Conservation (phyloP, 495 filamentous ascomycete genomes). For the Podospora conica region DNA sequence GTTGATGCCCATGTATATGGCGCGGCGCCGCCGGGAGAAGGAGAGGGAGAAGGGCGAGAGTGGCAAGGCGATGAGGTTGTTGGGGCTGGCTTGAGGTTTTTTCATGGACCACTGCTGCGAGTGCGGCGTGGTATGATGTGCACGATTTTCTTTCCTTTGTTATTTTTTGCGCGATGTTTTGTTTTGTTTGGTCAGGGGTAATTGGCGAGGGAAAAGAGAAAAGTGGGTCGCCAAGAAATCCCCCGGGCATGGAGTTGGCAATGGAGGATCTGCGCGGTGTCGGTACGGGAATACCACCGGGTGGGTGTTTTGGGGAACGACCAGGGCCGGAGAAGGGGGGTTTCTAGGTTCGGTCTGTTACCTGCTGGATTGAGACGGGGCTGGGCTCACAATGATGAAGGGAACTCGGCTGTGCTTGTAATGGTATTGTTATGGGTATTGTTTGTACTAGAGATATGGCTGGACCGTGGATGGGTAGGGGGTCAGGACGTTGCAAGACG, state of each 20-base stretch:
- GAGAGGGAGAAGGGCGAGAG: slow-evolving; percentile 6
- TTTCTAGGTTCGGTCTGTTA: too few species aligned
- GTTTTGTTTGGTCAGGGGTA: not conserved
- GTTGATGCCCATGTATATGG: slow-evolving; percentile 21
- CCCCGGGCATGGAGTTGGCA: too few species aligned
- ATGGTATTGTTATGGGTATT: not conserved
- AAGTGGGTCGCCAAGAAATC: not conserved
- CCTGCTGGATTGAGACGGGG: too few species aligned
- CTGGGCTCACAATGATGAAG: too few species aligned
- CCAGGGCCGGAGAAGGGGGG: too few species aligned
- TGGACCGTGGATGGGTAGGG: not conserved
- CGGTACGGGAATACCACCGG: too few species aligned
- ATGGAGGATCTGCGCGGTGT: too few species aligned
- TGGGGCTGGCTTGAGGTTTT: slow-evolving; percentile 13
- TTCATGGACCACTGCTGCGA: not conserved
- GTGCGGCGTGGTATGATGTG: not conserved
- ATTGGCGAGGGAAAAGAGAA: not conserved
- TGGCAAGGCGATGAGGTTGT: slow-evolving; percentile 21
- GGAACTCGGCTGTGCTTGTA: not conserved
- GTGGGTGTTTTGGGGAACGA: too few species aligned
- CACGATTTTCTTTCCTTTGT: not conserved
- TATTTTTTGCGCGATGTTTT: not conserved
- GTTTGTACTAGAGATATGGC: not conserved
- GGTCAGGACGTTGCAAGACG: not conserved
- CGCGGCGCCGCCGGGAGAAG: not conserved